Conservation (phyloP, 2,329 filamentous ascomycete species). For the Pseudocercospora ulei region DNA sequence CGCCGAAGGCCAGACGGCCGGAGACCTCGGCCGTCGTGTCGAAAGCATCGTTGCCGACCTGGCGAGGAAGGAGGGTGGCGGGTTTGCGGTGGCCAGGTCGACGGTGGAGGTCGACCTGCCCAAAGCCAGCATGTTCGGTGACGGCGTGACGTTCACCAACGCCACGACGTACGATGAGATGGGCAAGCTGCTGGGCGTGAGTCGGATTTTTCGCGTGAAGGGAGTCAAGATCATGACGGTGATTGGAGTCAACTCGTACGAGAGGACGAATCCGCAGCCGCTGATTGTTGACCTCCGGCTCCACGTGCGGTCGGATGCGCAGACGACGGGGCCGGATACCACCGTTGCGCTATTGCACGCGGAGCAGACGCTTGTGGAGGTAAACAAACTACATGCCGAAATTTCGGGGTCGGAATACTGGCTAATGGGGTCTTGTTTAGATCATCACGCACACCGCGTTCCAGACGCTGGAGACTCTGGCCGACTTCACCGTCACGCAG, state of each 20-base stretch:
- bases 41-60: constrained; percentile 21
- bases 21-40: constrained; percentile 22
- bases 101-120: constrained; percentile 46
- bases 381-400: constrained; percentile 36
- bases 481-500: constrained; percentile 40
- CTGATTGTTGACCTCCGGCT: constrained; percentile 54
- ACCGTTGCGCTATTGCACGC: constrained; percentile 43
- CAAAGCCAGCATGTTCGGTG: constrained; percentile 59
- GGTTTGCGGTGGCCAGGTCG: constrained; percentile 21
- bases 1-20: constrained; percentile 16
- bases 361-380: constrained; percentile 54
- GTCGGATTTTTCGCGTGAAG: constrained; percentile 29
- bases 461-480: constrained; percentile 43
- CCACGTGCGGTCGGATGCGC: constrained; percentile 44
- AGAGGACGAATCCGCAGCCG: constrained; percentile 56
- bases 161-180: constrained; percentile 26
- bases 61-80: constrained; percentile 26
- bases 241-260: constrained; percentile 63
- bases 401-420: background rate
- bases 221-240: constrained; percentile 56
- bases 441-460: constrained; percentile 38
- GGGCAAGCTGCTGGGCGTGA: constrained; percentile 36
- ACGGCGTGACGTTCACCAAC: constrained; percentile 35
- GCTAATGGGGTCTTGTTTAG: constrained; percentile 24
- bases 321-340: constrained; percentile 10